phyloP scores from a whole-genome alignment of 2,329 filamentous ascomycete species.

The Penicillium vulpinum region DNA sequence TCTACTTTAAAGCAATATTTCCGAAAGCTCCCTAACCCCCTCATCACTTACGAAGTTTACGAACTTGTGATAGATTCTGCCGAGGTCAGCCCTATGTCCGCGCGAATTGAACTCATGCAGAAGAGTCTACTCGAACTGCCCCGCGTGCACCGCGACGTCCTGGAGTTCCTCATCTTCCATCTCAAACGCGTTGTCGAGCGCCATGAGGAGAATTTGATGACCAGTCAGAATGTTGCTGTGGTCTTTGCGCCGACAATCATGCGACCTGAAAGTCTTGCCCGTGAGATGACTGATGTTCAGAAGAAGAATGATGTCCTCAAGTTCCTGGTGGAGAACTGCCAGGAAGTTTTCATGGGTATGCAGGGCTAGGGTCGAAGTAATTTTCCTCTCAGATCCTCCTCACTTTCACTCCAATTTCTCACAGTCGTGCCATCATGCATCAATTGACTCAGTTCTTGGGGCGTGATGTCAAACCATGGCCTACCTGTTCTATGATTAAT shows the following conservation, averaged over 20 bases:
- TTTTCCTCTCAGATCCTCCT: background rate
- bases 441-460: background rate
- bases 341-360: slow-evolving; percentile 67
- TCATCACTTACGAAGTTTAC: slow-evolving; percentile 91
- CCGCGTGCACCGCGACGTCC: slow-evolving; percentile 77
- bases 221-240: slow-evolving; percentile 89
- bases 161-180: slow-evolving; percentile 94
- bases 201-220: slow-evolving; percentile 91
- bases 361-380: slow-evolving; percentile 23
- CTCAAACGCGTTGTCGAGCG: slow-evolving; percentile 80
- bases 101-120: slow-evolving; percentile 70
- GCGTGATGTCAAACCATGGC: background rate
- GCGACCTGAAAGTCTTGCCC: slow-evolving; percentile 82
- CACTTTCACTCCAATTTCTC: background rate
- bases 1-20: slow-evolving; percentile 98
- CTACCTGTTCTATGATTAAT: background rate
- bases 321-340: slow-evolving; percentile 87
- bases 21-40: slow-evolving; percentile 81
- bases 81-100: slow-evolving; percentile 63
- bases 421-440: background rate
- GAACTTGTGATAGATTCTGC: slow-evolving; percentile 74
- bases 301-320: slow-evolving; percentile 89
- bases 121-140: slow-evolving; percentile 77
- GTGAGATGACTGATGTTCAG: slow-evolving; percentile 95
- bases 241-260: slow-evolving; percentile 98